Base-by-base conservation (phyloP, 306 rosid genomes). In the Senna tora region DNA sequence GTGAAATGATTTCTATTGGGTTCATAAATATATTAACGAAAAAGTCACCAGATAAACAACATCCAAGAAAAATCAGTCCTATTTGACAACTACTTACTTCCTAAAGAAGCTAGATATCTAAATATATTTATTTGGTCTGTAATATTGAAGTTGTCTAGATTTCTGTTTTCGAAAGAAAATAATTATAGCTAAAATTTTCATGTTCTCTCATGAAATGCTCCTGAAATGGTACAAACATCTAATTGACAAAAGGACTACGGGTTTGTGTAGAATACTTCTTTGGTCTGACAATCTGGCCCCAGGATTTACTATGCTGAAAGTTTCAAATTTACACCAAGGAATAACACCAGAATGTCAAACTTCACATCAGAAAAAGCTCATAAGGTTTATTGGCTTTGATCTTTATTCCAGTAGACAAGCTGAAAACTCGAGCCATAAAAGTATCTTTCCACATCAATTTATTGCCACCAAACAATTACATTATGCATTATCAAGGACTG, bases 91-190 rank as follows among this genome's bases (percentile, higher is more conserved):
- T 54, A 74, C 45, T 54, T 60, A 30, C 71, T 38, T 53, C 57
- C 75, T 10, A 46, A 34, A 47, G 70, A 51, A 21, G 67, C 45
- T 59, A 58, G 36, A 65, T 64, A 74, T 65, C 69, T 64, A 22
- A 16, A n/a, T 34, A 52, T 15, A 69, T 62, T 58, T 7, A 64
- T 34, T 49, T 52, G 30, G 50, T 22, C 21, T 51, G 47, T 39
- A 51, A 59, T 56, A 2, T 57, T 71, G 60, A 76, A 57, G 28
- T 16, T 19, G 51, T 75, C 76, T 38, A 56, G 39, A 9, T 12
- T 73, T 34, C 51, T 19, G 8, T 21, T 6, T 43, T 9, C 5
- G 9, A 68, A 67, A 5, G 33, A 20, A 10, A 51, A 51, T 16
- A 19, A 19, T 19, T 49, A 10, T 9, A 5, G 6, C 57, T 51